phyloP scores from a whole-genome alignment of 176 grass and related monocot genomes.

The Rhynchospora breviuscula region DNA sequence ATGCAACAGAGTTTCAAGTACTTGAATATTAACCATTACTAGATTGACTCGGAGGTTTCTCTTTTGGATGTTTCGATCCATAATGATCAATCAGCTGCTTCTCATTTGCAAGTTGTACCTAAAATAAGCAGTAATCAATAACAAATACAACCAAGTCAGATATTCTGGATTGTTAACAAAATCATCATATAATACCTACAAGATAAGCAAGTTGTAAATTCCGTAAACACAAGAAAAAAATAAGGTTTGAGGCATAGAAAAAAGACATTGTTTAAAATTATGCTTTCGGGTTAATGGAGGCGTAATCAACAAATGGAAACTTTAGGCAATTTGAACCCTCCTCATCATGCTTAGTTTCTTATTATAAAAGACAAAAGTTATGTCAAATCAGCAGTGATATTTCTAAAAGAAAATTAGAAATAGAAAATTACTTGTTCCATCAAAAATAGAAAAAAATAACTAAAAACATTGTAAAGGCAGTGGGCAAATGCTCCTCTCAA shows the following conservation, averaged over 20 bases:
- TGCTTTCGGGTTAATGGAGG: background rate
- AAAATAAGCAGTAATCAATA: constrained; percentile 4
- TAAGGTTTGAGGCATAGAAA: too few relatives aligned
- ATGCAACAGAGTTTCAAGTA: background rate
- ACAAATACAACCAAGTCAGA: background rate
- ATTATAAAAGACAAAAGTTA: background rate
- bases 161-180: background rate
- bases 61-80: constrained; percentile 88
- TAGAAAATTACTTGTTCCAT: background rate
- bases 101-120: constrained; percentile 87
- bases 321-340: background rate
- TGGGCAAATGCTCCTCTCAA: background rate
- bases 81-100: constrained; percentile 90
- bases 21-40: constrained; percentile 18
- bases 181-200: constrained; percentile 5
- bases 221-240: background rate
- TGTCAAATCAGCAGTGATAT: background rate
- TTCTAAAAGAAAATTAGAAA: background rate
- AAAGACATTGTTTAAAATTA: too few relatives aligned
- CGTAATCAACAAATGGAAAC: background rate
- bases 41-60: constrained; percentile 61
- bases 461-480: background rate
- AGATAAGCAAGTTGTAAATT: background rate
- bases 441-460: background rate
- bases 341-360: background rate